Percentiles rank a stretch among this genome's conserved stretches.
Conservation (phyloP, 768 basidiomycete species). For the Strobilomyces confusus region DNA sequence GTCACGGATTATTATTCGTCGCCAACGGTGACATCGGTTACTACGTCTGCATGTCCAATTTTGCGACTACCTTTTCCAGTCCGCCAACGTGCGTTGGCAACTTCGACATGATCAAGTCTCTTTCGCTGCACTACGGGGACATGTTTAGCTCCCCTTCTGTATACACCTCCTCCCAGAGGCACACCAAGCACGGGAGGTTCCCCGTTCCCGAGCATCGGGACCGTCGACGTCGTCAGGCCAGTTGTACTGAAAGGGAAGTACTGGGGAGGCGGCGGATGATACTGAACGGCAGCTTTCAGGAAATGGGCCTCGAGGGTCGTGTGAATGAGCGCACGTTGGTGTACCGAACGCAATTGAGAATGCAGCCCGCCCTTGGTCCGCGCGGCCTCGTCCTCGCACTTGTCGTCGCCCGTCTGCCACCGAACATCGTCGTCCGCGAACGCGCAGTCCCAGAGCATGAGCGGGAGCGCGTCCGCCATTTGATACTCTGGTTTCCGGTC, state of each 20-base stretch:
- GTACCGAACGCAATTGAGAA: slow-evolving; percentile 49
- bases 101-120: slow-evolving; percentile 66
- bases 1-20: slow-evolving; percentile 4
- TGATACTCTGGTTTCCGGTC: slow-evolving; percentile 82
- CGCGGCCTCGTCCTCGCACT: slow-evolving; percentile 17
- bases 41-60: slow-evolving; percentile 31
- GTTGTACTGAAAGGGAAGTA: slow-evolving; percentile 35
- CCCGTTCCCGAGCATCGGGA: slow-evolving; percentile 14
- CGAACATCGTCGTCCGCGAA: slow-evolving; percentile 62
- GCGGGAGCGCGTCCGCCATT: slow-evolving; percentile 89
- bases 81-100: slow-evolving; percentile 77
- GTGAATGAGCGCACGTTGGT: slow-evolving; percentile 60
- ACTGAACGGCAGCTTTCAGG: slow-evolving; percentile 47
- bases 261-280: slow-evolving; percentile 43
- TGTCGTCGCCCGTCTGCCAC: slow-evolving; percentile 62
- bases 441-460: slow-evolving; percentile 88
- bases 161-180: slow-evolving; percentile 72
- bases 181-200: slow-evolving; percentile 38
- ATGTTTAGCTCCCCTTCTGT: slow-evolving; percentile 59
- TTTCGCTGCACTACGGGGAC: slow-evolving; percentile 62
- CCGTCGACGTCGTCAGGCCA: slow-evolving; percentile 18
- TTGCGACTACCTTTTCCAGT: slow-evolving; percentile 55
- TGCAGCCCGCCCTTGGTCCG: slow-evolving; percentile 40
- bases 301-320: slow-evolving; percentile 65
- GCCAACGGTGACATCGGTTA: not conserved